Evolutionary conservation across 176 grass and related monocot genomes (phyloP), one percentile per base, ranked within the genome.

Genomic region (Bothriochloa decipiens): DNA sequence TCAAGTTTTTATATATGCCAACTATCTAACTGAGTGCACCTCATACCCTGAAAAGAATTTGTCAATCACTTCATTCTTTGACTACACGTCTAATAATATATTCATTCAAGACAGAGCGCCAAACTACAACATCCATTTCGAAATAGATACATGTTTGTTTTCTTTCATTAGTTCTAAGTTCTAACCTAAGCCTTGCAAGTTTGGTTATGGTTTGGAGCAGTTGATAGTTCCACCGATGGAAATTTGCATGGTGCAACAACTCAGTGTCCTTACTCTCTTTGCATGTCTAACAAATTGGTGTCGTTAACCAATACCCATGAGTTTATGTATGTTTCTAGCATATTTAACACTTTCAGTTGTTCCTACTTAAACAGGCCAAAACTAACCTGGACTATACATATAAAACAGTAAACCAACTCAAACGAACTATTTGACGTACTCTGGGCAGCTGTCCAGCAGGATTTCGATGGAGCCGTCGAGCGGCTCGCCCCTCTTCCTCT

Each of bases 381-480:
- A 26, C 41, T 58, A 64, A n/a, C 8, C 16, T 33, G 14, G 80
- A 32, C 70, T 76, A 23, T 72, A n/a, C 61, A 47, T 64, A 76
- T 64, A n/a, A 6, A 83, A 76, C n/a, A 70, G 2, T 57, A 67
- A 83, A 88, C 41, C 3, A 61, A 49, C 58, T 35, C 61, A 86
- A 81, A 77, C 2, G 29, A 67, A 49, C 61, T 43, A 65, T 37
- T 18, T 37, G 14, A 88, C 93, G 11, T 94, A 99, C 93, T 96
- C 91, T 20, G 93, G 90, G 83, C 91, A 96, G 70, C 85, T 96
- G 81, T 99, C 96, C 1, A 99, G 93, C 52, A 99, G 92, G 46
- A 99, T 91, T 84, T 99, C 96, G 67, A 96, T 90, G 49, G 91
- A 99, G 79, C 94, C 91, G 81, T 96, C 97, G 60, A 96, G 84